Conservation (phyloP, 2,329 filamentous ascomycete species). For the Chaetomium sp. region DNA sequence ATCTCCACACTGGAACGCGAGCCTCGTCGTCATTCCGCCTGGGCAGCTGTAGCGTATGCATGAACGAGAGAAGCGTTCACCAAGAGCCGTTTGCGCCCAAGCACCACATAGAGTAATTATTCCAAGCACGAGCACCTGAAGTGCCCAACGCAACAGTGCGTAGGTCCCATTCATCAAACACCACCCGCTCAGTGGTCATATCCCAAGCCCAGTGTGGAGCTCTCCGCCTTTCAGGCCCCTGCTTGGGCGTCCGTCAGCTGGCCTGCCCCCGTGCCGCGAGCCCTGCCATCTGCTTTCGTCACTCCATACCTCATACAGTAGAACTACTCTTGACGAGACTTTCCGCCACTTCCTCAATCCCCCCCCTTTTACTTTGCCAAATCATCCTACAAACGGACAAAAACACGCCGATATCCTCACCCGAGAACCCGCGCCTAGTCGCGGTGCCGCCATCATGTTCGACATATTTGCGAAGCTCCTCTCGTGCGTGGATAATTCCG, state of each 20-base stretch:
- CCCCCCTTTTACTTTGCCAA: not conserved
- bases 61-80: too few species aligned
- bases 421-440: not conserved
- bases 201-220: conserved; percentile 4
- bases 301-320: not conserved
- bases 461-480: conserved; percentile 70
- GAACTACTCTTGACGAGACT: not conserved
- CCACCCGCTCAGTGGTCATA: not conserved
- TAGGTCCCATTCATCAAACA: not conserved
- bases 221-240: not conserved
- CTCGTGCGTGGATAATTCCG: conserved; percentile 52
- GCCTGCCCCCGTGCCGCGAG: conserved; percentile 5
- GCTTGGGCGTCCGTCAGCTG: conserved; percentile 5
- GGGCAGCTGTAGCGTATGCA: too few species aligned
- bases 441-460: conserved; percentile 46
- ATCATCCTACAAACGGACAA: not conserved
- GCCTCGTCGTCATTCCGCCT: too few species aligned
- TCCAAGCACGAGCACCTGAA: too few species aligned
- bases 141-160: too few species aligned
- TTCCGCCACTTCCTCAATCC: not conserved
- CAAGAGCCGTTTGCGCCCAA: too few species aligned
- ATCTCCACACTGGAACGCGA: too few species aligned
- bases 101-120: too few species aligned
- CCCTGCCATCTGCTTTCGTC: not conserved
- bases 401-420: not conserved